Evolutionary conservation across 176 grass and related monocot genomes (phyloP).

Genomic region (Hordeum marinum): DNA sequence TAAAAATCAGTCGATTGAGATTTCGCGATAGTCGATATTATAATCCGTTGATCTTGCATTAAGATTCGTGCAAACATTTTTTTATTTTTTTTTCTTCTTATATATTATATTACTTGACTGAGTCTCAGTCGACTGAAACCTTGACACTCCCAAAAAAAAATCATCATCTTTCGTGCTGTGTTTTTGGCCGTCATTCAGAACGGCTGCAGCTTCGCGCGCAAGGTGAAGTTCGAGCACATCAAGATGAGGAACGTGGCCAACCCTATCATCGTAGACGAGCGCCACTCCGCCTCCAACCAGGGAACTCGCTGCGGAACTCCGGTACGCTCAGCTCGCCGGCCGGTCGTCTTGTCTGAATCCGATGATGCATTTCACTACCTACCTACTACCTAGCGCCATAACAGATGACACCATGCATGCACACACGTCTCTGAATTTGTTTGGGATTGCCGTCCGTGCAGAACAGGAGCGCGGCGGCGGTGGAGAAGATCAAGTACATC

Average conservation of each 20-base stretch:
- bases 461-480: not conserved
- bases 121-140: too few species aligned
- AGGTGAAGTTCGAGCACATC: constrained; percentile 53
- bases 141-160: too few species aligned
- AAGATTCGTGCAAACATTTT: too few species aligned
- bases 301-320: not conserved
- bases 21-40: too few species aligned
- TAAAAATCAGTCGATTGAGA: too few species aligned
- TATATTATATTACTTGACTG: too few species aligned
- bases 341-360: not conserved
- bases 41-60: too few species aligned
- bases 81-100: too few species aligned
- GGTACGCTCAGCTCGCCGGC: not conserved
- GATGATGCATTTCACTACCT: not conserved
- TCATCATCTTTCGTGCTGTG: not conserved
- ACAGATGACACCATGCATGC: not conserved
- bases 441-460: not conserved
- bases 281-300: not conserved
- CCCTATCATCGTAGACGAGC: constrained; percentile 60
- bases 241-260: constrained; percentile 58
- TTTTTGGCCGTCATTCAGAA: constrained; percentile 1
- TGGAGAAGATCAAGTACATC: constrained; percentile 27
- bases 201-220: constrained; percentile 41
- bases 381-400: not conserved
- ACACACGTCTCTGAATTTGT: not conserved